Conservation (phyloP, 2,329 filamentous ascomycete genomes). For the Claviceps citrina region DNA sequence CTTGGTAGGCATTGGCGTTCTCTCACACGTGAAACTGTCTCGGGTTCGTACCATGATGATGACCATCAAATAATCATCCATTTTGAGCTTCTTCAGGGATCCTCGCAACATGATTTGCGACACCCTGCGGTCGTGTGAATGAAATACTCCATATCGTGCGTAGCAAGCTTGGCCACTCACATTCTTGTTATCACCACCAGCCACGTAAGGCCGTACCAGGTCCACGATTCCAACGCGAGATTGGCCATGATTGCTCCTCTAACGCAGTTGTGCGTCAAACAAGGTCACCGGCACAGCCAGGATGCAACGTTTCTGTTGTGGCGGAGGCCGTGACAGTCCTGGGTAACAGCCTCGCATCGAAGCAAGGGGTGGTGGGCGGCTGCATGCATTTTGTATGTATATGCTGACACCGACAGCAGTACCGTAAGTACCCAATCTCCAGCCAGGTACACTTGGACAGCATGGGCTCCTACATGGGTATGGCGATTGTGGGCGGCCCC, state of each 20-base stretch:
- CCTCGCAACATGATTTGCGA: slow-evolving; percentile 26
- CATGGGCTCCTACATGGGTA: not conserved
- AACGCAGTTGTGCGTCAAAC: not conserved
- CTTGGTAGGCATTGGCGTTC: slow-evolving; percentile 12
- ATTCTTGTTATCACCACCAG: slow-evolving; percentile 24
- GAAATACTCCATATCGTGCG: not conserved
- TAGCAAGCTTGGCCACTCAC: slow-evolving; percentile 16
- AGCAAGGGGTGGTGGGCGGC: not conserved
- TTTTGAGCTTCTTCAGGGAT: slow-evolving; percentile 33
- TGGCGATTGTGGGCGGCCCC: not conserved
- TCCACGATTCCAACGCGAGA: slow-evolving; percentile 26
- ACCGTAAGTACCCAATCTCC: no score
- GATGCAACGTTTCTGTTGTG: not conserved
- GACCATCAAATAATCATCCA: slow-evolving; percentile 41
- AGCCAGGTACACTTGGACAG: no score
- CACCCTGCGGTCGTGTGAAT: slow-evolving; percentile 11
- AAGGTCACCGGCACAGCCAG: not conserved
- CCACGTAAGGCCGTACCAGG: slow-evolving; percentile 27
- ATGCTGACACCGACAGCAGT: not conserved
- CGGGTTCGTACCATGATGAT: slow-evolving; percentile 26
- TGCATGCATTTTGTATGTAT: not conserved
- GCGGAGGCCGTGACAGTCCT: not conserved
- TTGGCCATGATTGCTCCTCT: slow-evolving; percentile 13
- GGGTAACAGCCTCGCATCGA: no score
- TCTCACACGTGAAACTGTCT: not conserved